phyloP scores from a whole-genome alignment of 164 flowering plant species.

The Stephania yunnanensis region DNA sequence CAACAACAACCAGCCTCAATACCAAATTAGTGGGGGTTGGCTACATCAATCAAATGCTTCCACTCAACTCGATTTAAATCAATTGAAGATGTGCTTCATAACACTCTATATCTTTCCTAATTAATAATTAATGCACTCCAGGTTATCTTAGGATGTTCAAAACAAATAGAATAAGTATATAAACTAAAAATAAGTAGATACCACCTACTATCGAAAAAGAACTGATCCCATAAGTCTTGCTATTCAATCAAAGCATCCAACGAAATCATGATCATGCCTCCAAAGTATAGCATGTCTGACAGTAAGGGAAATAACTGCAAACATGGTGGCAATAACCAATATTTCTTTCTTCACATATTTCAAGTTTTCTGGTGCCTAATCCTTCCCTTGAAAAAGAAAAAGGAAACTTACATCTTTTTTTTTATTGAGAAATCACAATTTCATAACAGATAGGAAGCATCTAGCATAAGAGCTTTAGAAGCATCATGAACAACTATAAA shows the following conservation, averaged over 20 bases:
- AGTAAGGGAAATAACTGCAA: neutral
- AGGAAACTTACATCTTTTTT: too few species aligned
- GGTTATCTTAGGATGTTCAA: too few species aligned
- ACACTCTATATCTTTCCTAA: too few species aligned
- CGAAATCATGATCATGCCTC: neutral
- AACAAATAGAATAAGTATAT: neutral
- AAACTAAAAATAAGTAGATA: neutral
- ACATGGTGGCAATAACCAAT: too few species aligned
- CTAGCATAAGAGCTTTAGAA: neutral
- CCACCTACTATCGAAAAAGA: neutral
- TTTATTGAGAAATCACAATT: too few species aligned
- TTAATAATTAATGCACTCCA: too few species aligned
- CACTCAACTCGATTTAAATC: too few species aligned
- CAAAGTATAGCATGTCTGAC: neutral
- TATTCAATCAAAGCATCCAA: neutral
- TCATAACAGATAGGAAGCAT: too few species aligned
- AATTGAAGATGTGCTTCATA: too few species aligned
- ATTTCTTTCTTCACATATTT: neutral
- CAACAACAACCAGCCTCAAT: too few species aligned
- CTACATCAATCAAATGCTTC: too few species aligned
- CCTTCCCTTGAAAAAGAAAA: neutral
- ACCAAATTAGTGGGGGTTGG: too few species aligned
- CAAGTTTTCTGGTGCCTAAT: neutral
- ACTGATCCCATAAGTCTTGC: neutral
- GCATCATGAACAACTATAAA: neutral